phyloP scores from a whole-genome alignment of 441 rosid genomes.

The Heliophila coronopifolia region DNA sequence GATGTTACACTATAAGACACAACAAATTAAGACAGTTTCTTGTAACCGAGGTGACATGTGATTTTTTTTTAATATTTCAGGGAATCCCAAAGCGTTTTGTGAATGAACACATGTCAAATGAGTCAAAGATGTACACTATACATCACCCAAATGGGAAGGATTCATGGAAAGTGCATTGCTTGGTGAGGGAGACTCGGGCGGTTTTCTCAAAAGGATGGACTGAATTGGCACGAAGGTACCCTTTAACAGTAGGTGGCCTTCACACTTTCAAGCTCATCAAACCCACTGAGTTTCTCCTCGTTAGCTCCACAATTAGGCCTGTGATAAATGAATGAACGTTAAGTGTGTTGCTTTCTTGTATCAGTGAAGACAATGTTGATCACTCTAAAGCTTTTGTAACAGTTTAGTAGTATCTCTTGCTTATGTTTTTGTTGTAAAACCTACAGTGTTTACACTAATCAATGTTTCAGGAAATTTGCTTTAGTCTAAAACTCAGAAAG shows the following conservation, averaged over 20 bases:
- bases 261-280: slow-evolving; percentile 20
- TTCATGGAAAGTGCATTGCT: slow-evolving; percentile 16
- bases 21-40: background rate
- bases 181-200: slow-evolving; percentile 16
- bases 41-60: background rate
- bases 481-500: slow-evolving; percentile 10
- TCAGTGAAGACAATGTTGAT: background rate
- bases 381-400: background rate
- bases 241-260: slow-evolving; percentile 7
- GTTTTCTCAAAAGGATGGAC: slow-evolving; percentile 19
- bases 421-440: background rate
- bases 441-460: too few relatives aligned
- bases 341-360: background rate
- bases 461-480: too few relatives aligned
- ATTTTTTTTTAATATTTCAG: background rate
- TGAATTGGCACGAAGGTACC: slow-evolving; percentile 14
- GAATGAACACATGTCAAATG: background rate
- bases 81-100: slow-evolving; percentile 19
- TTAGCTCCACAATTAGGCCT: background rate
- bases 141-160: background rate
- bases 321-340: background rate
- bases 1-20: background rate
- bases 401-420: background rate
- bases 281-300: slow-evolving; percentile 16
- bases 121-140: background rate